Evolutionary conservation across 2,329 filamentous ascomycete genomes (phyloP), one percentile per base, ranked within the genome.

Genomic region (Diaporthe sp.): DNA sequence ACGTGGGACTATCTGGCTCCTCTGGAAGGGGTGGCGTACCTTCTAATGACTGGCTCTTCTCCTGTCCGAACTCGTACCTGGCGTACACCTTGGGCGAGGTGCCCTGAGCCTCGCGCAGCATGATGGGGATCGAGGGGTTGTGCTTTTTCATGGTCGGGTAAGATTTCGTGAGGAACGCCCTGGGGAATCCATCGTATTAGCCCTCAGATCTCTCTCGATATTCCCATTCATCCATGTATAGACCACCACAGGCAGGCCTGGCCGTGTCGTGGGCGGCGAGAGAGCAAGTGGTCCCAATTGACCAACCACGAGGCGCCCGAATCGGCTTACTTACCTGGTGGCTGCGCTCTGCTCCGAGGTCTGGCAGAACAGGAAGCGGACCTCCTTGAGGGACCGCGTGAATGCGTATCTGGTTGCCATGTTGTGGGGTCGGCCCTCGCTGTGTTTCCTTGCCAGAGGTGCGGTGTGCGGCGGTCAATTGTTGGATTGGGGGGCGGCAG

Each of bases 141-240:
- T 96, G 94, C 90, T 98, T 97, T 92, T 99, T 99, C 96, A 99
- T 98, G 76, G 94, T 97, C 63, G 97, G 97, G 86, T 99, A 99
- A 79, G 95, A 93, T 84, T 95, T 92, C 79, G 93, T 93, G 79
- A 99, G 90, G 87, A 99, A 99, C 42, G 94, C 93, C 85, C 97
- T 98, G 81, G 17, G 55, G 31, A 20, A 31, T 37, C 6, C 8
- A n/a, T 28, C 8, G 55, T 53, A 53, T 74, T 58, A 73, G 68
- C 28, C 28, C 17, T 25, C 34, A 17, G 13, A 20, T 34, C 17
- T 37, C 47, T 39, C 9, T 60, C 25, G 10, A 5, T 39, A 25
- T 34, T 8, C 22, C 9, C 44, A 74, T 55, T 8, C 39, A 13
- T 13, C 39, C 22, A n/a, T 44, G 15, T 42, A 55, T 31, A 53